phyloP scores from a whole-genome alignment of 352 stramenopile species.

The Peronospora destructor region DNA sequence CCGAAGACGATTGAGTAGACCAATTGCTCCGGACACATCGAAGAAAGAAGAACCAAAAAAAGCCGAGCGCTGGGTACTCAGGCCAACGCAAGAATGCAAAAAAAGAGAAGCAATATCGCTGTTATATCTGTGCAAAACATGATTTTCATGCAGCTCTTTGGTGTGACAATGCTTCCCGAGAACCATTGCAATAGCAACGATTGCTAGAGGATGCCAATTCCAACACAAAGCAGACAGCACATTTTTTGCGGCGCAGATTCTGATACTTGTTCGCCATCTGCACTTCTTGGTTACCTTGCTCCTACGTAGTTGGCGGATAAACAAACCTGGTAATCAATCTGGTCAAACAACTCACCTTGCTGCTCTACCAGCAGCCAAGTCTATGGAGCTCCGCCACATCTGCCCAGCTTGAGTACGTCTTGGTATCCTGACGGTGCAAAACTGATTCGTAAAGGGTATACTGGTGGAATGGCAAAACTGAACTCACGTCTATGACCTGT shows the following conservation, averaged over 20 bases:
- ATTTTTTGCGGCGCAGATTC: constrained; percentile 96
- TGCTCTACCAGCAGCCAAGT: constrained; percentile 97
- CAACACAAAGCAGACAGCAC: constrained; percentile 31
- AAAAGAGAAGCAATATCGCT: constrained; percentile 8
- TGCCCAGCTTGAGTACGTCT: constrained; percentile 95
- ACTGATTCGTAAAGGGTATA: constrained; percentile 55
- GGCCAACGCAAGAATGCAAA: constrained; percentile 2
- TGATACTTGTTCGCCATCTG: constrained; percentile 93
- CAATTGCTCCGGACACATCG: neutral
- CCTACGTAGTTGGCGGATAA: constrained; percentile 94
- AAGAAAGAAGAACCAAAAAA: neutral
- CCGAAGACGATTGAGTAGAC: constrained; percentile 46
- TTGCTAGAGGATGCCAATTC: constrained; percentile 60
- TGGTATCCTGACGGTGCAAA: constrained; percentile 91
- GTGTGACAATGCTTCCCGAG: constrained; percentile 10
- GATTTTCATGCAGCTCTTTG: neutral
- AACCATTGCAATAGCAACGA: constrained; percentile 66
- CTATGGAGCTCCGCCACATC: constrained; percentile 93
- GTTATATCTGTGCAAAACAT: constrained; percentile 15
- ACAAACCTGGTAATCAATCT: constrained; percentile 95
- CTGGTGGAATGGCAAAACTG: too few species aligned
- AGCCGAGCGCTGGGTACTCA: neutral
- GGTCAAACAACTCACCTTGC: constrained; percentile 96
- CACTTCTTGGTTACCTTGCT: constrained; percentile 94
- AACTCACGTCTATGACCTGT: too few species aligned